phyloP scores from a whole-genome alignment of 805 yeast species.

The Suhomyces emberorum region DNA sequence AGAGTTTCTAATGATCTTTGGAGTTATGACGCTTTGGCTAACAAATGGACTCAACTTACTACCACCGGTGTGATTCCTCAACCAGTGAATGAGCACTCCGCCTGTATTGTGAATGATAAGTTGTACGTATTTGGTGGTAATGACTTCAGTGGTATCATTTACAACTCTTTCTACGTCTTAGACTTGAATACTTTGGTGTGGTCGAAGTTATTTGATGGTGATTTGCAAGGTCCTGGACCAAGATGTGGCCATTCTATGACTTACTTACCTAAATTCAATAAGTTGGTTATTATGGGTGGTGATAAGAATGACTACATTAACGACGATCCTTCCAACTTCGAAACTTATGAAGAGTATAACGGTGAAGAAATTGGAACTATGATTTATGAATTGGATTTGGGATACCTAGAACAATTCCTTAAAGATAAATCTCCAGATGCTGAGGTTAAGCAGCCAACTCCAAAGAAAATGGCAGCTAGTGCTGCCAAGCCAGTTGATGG shows the following conservation, averaged over 20 bases:
- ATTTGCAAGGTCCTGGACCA: constrained; percentile 62
- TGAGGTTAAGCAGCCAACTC: constrained; percentile 1
- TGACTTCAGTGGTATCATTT: constrained; percentile 64
- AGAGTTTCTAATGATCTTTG: constrained; percentile 73
- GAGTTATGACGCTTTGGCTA: constrained; percentile 67
- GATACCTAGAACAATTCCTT: constrained; percentile 32
- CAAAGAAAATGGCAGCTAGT: constrained; percentile 15
- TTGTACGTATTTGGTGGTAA: constrained; percentile 91
- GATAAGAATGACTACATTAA: constrained; percentile 69
- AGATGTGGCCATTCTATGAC: constrained; percentile 92
- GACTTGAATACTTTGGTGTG: constrained; percentile 70
- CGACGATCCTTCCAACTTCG: constrained; percentile 45
- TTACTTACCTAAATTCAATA: constrained; percentile 59
- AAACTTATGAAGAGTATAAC: constrained; percentile 50
- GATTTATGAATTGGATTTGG: constrained; percentile 61
- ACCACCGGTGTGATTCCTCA: constrained; percentile 76
- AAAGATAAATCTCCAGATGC: background rate
- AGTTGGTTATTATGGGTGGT: constrained; percentile 87
- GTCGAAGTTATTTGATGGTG: constrained; percentile 52
- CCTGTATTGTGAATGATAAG: constrained; percentile 71
- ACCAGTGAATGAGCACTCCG: constrained; percentile 89
- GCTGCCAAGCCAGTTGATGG: constrained; percentile 20
- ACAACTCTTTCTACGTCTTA: constrained; percentile 67
- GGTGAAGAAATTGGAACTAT: constrained; percentile 51
- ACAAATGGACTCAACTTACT: constrained; percentile 67